These are phyloP conservation scores for Fusarium albidum DNA, from an alignment of 2,329 filamentous ascomycete species.

Conservation along the genomic window DNA sequence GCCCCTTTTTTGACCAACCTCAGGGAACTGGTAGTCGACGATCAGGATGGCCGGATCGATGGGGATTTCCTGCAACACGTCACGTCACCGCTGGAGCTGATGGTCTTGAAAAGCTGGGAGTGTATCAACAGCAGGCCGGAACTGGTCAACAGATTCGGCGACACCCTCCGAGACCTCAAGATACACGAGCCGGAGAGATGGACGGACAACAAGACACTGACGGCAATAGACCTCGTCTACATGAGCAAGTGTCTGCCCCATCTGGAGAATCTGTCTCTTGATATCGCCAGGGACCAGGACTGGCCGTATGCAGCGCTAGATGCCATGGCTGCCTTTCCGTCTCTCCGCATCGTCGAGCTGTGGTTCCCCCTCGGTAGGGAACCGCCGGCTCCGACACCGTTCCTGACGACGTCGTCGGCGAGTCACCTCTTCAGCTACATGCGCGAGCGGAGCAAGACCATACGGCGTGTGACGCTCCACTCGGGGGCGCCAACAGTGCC, in stretches of 20 bases:
- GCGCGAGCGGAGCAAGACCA: conserved; percentile 2
- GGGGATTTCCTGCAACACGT: not conserved
- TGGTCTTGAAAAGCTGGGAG: conserved; percentile 3
- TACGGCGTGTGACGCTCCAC: conserved; percentile 6
- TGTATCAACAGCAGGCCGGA: not conserved
- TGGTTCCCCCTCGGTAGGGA: conserved; percentile 1
- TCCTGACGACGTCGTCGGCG: conserved; percentile 5
- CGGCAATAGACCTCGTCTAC: not conserved
- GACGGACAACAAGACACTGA: not conserved
- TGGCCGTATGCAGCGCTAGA: conserved; percentile 8
- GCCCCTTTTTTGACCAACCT: conserved; percentile 7
- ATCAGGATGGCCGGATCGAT: not conserved
- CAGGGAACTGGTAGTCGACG: conserved; percentile 6
- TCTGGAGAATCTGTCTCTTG: conserved; percentile 13
- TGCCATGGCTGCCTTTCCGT: conserved; percentile 13
- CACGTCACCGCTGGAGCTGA: conserved; percentile 9
- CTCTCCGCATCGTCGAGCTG: conserved; percentile 10
- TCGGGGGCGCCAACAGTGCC: not conserved
- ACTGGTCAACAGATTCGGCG: not conserved
- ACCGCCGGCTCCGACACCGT: not conserved
- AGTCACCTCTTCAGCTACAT: conserved; percentile 9
- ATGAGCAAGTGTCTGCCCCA: conserved; percentile 6
- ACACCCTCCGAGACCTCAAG: conserved; percentile 6
- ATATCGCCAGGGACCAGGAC: not conserved
- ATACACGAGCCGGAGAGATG: conserved; percentile 3